Evolutionary conservation across 176 grass and related monocot genomes (phyloP), one percentile per base, ranked within the genome.

Genomic region (Lolium rigidum): DNA sequence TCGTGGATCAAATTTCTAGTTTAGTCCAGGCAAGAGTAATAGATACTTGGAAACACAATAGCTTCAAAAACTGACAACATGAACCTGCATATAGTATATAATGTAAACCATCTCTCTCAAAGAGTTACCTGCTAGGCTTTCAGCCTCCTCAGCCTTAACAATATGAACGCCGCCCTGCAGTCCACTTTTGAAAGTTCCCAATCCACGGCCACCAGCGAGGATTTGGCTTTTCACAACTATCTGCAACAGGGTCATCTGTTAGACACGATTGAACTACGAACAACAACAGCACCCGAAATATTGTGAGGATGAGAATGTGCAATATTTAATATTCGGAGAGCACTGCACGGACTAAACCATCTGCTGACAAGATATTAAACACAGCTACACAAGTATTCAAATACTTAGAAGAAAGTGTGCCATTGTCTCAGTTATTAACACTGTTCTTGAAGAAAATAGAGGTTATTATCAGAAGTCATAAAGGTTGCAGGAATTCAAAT

Each of bases 161-260:
- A 99, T 99, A 97, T 99, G 97, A 52, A 99, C 97, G 16, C 97
- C 97, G 60, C 94, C 97, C 88, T 99, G 74, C 43, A 99, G 82
- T 83, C 97, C 97, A 91, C 90, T 99, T 90, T 99, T 97, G 79
- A 99, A 99, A 61, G 97, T 94, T 77, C 97, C 97, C 87, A 99
- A 80, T 52, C 97, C 97, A 87, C 97, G 88, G 43, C 94, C 97
- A 31, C 97, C 94, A 85, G 97, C 97, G 77, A 99, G 97, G 86
- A 99, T 94, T 90, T 99, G 97, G 77, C 97, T 99, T 83, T 99
- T 99, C 62, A 99, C 97, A 73, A 99, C 97, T 82, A 99, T 87
- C 97, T 99, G 90, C 59, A 84, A 52, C 25, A 13, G 52, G 16
- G 44, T 20, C 17, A 83, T 47, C 20, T 54, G 73, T 50, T 77